Base-by-base conservation (phyloP, 2,329 filamentous ascomycete genomes). In the Aurifilum marmelostoma region DNA sequence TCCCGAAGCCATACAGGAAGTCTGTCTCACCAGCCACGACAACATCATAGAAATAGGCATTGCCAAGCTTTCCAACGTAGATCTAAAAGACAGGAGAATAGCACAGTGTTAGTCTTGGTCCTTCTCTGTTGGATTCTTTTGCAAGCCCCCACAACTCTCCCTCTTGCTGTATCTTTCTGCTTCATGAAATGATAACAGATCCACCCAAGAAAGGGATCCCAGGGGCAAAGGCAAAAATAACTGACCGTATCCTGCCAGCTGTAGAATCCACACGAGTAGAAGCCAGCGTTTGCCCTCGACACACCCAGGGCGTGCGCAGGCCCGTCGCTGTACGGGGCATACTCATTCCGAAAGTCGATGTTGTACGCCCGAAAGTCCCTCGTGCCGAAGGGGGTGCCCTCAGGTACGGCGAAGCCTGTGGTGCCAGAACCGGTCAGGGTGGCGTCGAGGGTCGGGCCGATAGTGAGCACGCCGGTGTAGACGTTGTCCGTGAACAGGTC, bases 1-100 rank as follows among this genome's bases (percentile, higher is more conserved):
- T 91, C 34, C 89, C 89, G 74, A 91, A 91, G 11, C 88, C 89
- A 74, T 91, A 91, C 27, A 91, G 79, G 78, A 91, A 91, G 73
- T 92, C 90, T 0, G 88, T 91, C 74, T 91, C 82, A 0, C 89
- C 89, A 0, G 87, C 89, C 6, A 91, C 83, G 47, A 87, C 83
- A 66, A 80, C 84, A 47, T 85, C 81, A 75, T 88, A 84, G 77
- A 92, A 88, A 77, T 90, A 91, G 0, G 85, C 85, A 72, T 90
- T 91, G 39, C 86, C 89, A 0, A 90, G 80, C 75, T 91, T 91
- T 66, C 89, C 89, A 21, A 91, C 76, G 73, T 91, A 91, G 4
- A 91, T 76, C 83, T 85, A 60, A 21, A 6, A 47, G 21, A 11
- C 14, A 16, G 29, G 14, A 27, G 5, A 67, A 59, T 2, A 47